phyloP scores from a whole-genome alignment of 2,329 filamentous ascomycete species.

The Fusarium sp. region DNA sequence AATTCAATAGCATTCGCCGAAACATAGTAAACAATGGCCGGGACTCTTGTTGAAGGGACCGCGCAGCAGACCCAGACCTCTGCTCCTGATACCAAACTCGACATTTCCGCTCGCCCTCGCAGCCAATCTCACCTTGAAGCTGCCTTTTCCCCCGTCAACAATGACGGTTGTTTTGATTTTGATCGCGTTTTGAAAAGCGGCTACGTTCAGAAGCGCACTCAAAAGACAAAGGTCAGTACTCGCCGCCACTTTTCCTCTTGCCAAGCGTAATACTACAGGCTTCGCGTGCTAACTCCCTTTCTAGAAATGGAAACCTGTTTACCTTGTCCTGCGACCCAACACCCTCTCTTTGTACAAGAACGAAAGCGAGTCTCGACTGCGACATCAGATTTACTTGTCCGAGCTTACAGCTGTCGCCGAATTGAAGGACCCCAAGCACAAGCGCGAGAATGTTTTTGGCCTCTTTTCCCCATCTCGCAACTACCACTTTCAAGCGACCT shows the following conservation, averaged over 20 bases:
- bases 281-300: conserved; percentile 37
- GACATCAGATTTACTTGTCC: conserved; percentile 86
- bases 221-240: conserved; percentile 86
- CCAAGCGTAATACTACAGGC: neutral
- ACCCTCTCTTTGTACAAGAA: conserved; percentile 94
- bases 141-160: conserved; percentile 86
- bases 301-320: conserved; percentile 90
- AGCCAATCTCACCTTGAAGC: conserved; percentile 64
- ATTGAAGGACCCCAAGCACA: conserved; percentile 89
- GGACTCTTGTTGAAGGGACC: conserved; percentile 42
- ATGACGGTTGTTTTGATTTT: conserved; percentile 96
- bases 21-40: conserved; percentile 41
- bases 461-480: conserved; percentile 92
- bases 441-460: conserved; percentile 88
- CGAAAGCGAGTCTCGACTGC: conserved; percentile 87
- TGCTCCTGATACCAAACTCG: conserved; percentile 29
- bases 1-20: conserved; percentile 18
- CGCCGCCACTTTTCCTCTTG: neutral
- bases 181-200: conserved; percentile 94
- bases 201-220: conserved; percentile 86
- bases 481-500: conserved; percentile 86
- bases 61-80: conserved; percentile 22
- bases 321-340: conserved; percentile 90
- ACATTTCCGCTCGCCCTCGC: conserved; percentile 39
- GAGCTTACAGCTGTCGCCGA: conserved; percentile 92